These are phyloP conservation scores for Calonectria leucothoes DNA, from an alignment of 2,329 filamentous ascomycete species.

Conservation along the genomic window DNA sequence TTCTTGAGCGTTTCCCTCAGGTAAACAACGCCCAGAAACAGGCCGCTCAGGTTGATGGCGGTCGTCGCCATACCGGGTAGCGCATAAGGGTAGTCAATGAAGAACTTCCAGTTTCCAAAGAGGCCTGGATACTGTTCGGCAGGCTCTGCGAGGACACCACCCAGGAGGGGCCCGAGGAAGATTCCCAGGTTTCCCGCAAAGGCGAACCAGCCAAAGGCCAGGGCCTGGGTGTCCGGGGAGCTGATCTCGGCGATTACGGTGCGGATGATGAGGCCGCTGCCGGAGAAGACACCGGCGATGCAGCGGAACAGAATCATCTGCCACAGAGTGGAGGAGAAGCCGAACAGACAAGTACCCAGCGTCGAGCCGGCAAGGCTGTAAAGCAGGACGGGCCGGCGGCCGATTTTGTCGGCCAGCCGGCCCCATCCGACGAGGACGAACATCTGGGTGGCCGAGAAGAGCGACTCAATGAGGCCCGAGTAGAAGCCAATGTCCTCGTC, in stretches of 20 bases:
- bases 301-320: slow-evolving; percentile 82
- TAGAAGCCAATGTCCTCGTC: slow-evolving; percentile 83
- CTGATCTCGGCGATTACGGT: slow-evolving; percentile 83
- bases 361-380: slow-evolving; percentile 73
- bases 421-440: slow-evolving; percentile 83
- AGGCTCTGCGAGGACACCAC: slow-evolving; percentile 77
- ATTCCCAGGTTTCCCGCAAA: slow-evolving; percentile 81
- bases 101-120: slow-evolving; percentile 60
- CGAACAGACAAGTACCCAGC: slow-evolving; percentile 73
- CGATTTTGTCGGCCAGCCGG: slow-evolving; percentile 68
- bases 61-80: slow-evolving; percentile 66
- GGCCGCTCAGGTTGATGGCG: slow-evolving; percentile 65
- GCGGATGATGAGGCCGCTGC: slow-evolving; percentile 78
- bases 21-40: slow-evolving; percentile 63
- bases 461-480: slow-evolving; percentile 77
- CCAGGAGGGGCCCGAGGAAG: slow-evolving; percentile 76
- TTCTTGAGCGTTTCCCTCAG: slow-evolving; percentile 70
- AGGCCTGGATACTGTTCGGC: slow-evolving; percentile 69
- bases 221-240: slow-evolving; percentile 76
- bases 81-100: slow-evolving; percentile 64
- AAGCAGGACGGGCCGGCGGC: slow-evolving; percentile 79
- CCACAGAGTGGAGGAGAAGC: slow-evolving; percentile 72
- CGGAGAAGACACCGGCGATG: slow-evolving; percentile 78
- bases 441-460: slow-evolving; percentile 83
- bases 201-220: slow-evolving; percentile 81